Evolutionary conservation across 73 alveolate genomes (phyloP).

Genomic region (Tetrahymena elliotti): DNA sequence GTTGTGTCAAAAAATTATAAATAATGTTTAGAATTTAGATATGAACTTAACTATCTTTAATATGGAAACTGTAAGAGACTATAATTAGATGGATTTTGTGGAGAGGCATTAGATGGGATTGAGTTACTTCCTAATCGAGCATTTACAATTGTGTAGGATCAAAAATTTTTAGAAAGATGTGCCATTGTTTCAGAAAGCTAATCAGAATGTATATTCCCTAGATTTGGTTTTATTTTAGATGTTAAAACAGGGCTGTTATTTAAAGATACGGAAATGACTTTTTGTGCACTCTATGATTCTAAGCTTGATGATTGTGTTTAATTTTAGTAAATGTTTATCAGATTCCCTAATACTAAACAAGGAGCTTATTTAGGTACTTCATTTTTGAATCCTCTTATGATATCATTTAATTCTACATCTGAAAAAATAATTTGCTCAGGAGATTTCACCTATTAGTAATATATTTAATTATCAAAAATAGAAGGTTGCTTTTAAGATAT

Average conservation of each 20-base stretch:
- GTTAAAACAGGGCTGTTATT: not conserved
- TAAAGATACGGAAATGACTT: not conserved
- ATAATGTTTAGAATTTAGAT: not conserved
- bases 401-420: not conserved
- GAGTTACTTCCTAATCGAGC: not conserved
- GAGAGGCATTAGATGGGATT: not conserved
- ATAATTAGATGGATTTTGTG: not conserved
- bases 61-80: not conserved
- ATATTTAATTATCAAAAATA: too few relatives aligned
- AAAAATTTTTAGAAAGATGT: not conserved
- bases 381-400: not conserved
- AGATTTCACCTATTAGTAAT: too few relatives aligned
- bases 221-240: not conserved
- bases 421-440: not conserved
- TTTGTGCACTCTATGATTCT: not conserved
- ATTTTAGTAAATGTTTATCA: too few relatives aligned
- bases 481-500: not conserved
- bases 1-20: not conserved
- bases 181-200: not conserved
- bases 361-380: not conserved
- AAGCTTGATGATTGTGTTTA: not conserved
- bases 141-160: not conserved
- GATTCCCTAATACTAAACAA: not conserved
- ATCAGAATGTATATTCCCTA: not conserved
- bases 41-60: not conserved